These are phyloP conservation scores for Somion occarium DNA, from an alignment of 1,284 basidiomycete species.

Conservation along the genomic window DNA sequence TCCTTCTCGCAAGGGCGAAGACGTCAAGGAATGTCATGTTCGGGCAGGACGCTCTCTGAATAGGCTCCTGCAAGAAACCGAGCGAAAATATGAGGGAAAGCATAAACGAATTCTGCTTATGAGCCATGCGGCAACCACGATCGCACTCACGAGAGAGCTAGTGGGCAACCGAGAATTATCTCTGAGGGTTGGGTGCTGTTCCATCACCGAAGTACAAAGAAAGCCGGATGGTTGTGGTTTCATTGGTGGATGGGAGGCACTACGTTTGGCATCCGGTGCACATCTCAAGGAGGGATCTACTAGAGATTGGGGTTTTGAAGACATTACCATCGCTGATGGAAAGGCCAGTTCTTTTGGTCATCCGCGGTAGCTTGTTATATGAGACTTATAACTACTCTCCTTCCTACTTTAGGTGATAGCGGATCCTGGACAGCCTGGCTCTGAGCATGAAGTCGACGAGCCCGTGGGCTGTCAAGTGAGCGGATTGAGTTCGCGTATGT, in stretches of 20 bases:
- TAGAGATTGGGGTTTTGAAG: constrained; percentile 80
- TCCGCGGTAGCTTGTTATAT: neutral
- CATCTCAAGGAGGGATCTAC: constrained; percentile 59
- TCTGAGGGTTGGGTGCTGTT: constrained; percentile 66
- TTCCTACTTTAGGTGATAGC: constrained; percentile 48
- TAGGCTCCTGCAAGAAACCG: constrained; percentile 47
- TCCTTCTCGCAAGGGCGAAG: constrained; percentile 71
- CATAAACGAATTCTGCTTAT: constrained; percentile 59
- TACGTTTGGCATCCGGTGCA: constrained; percentile 45
- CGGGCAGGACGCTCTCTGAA: constrained; percentile 51
- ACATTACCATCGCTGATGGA: constrained; percentile 51
- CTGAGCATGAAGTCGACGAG: constrained; percentile 52
- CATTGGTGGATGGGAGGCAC: constrained; percentile 43
- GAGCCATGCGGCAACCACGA: constrained; percentile 77
- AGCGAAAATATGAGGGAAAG: constrained; percentile 37
- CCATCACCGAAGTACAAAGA: constrained; percentile 49
- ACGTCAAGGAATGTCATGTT: constrained; percentile 57
- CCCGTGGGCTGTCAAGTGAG: constrained; percentile 47
- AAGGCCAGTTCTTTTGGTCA: constrained; percentile 35
- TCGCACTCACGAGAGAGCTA: constrained; percentile 63
- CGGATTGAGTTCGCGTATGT: constrained; percentile 36
- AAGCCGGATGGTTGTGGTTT: constrained; percentile 20
- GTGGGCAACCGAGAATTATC: constrained; percentile 45
- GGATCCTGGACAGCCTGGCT: constrained; percentile 57
- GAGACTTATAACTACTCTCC: neutral